These are phyloP conservation scores for Trypanosoma brucei DNA, from an alignment of 208 protist genomes.

Conservation along the genomic window DNA sequence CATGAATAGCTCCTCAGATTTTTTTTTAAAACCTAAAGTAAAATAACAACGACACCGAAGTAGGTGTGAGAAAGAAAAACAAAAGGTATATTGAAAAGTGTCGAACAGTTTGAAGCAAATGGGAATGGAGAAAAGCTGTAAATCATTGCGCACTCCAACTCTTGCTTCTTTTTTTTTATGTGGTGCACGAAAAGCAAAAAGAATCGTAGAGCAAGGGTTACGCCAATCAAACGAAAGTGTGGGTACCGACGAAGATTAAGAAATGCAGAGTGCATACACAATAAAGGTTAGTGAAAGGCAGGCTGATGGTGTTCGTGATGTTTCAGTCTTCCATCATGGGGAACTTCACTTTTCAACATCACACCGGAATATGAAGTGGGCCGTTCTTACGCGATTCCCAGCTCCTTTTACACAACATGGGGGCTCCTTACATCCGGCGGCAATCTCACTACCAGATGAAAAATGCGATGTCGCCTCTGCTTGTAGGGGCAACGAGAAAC, in stretches of 20 bases:
- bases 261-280: conserved; percentile 43
- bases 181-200: too few relatives aligned
- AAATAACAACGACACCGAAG: too few relatives aligned
- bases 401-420: conserved; percentile 1
- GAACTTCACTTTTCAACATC: conserved; percentile 49
- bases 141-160: too few relatives aligned
- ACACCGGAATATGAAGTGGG: conserved; percentile 52
- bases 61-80: too few relatives aligned
- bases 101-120: too few relatives aligned
- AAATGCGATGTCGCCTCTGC: conserved; percentile 1
- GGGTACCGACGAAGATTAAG: conserved; percentile 3
- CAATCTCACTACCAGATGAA: conserved; percentile 3
- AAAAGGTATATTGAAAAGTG: too few relatives aligned
- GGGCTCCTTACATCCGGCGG: background rate
- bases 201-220: too few relatives aligned
- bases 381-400: conserved; percentile 56
- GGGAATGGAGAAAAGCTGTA: too few relatives aligned
- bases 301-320: conserved; percentile 45
- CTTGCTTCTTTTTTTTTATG: too few relatives aligned
- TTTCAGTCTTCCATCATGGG: conserved; percentile 49
- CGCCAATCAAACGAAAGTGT: background rate
- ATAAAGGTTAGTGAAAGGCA: conserved; percentile 54
- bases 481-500: background rate
- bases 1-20: too few relatives aligned
- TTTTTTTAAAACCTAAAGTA: too few relatives aligned